phyloP scores from a whole-genome alignment of 306 rosid species.

The Psophocarpus tetragonolobus region DNA sequence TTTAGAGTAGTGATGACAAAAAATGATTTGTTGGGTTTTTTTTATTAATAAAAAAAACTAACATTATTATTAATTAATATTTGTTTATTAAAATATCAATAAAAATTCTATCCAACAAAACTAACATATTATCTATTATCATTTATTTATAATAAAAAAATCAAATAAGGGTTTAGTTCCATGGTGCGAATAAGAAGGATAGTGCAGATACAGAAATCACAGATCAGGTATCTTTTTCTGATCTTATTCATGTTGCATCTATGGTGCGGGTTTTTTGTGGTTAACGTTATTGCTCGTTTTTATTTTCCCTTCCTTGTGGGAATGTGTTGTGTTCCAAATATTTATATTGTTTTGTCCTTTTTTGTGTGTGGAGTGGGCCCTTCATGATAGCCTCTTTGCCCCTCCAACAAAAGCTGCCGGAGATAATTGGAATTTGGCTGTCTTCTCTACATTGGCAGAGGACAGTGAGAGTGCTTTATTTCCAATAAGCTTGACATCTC shows the following conservation, averaged over 20 bases:
- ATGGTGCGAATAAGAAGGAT: conserved; percentile 18
- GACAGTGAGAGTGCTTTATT: too few relatives aligned
- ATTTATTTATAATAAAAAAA: too few relatives aligned
- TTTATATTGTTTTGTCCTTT: not conserved
- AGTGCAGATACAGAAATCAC: conserved; percentile 22
- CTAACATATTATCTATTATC: too few relatives aligned
- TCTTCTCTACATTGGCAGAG: conserved; percentile 33
- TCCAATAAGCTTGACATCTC: too few relatives aligned
- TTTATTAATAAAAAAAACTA: too few relatives aligned
- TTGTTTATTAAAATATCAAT: too few relatives aligned
- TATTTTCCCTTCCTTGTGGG: not conserved
- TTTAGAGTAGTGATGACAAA: too few relatives aligned
- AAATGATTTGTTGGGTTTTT: too few relatives aligned
- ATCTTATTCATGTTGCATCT: not conserved
- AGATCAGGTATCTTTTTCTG: conserved; percentile 39
- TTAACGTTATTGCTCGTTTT: not conserved
- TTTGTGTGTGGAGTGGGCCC: conserved; percentile 50
- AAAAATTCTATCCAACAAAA: too few relatives aligned
- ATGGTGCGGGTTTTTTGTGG: not conserved
- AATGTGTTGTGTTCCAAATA: not conserved
- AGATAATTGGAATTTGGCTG: conserved; percentile 22
- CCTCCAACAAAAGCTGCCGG: conserved; percentile 35
- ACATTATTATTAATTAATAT: too few relatives aligned
- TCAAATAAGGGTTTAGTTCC: too few relatives aligned
- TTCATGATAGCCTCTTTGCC: conserved; percentile 69